Evolutionary conservation across 768 basidiomycete genomes (phyloP).

Genomic region (Paxillus ammoniavirescens): DNA sequence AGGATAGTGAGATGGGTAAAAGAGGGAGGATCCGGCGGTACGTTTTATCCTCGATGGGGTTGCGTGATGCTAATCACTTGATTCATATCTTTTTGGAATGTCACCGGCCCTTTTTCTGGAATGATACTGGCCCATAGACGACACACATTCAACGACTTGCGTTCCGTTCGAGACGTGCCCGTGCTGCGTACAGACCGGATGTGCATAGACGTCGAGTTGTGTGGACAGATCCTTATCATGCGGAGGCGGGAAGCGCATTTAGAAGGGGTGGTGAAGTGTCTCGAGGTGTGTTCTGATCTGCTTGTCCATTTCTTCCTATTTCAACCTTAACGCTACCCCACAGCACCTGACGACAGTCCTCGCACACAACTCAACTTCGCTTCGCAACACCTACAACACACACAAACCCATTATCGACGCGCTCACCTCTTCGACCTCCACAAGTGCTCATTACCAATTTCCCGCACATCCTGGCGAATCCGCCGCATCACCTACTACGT

Average conservation of each 20-base stretch:
- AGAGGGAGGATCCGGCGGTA: conserved; percentile 27
- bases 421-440: conserved; percentile 32
- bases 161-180: conserved; percentile 45
- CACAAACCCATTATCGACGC: conserved; percentile 48
- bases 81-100: not conserved
- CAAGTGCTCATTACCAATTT: not conserved
- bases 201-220: conserved; percentile 77
- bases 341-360: conserved; percentile 55
- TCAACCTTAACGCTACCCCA: conserved; percentile 2
- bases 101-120: not conserved
- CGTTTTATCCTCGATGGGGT: conserved; percentile 2
- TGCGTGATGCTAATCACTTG: not conserved
- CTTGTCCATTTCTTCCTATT: conserved; percentile 1
- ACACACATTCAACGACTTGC: conserved; percentile 65
- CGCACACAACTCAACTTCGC: conserved; percentile 49
- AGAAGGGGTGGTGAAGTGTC: conserved; percentile 56
- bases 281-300: conserved; percentile 42
- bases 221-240: conserved; percentile 72
- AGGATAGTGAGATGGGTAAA: not conserved
- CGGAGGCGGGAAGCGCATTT: conserved; percentile 66
- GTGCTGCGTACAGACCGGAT: conserved; percentile 61
- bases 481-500: not conserved
- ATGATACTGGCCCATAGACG: conserved; percentile 35
- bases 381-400: conserved; percentile 58
- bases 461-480: not conserved